Percentiles rank a stretch among this genome's conserved stretches.
phyloP scores from a whole-genome alignment of 371 early-diverging fungal genomes.

The Syncephalastrum monosporum region DNA sequence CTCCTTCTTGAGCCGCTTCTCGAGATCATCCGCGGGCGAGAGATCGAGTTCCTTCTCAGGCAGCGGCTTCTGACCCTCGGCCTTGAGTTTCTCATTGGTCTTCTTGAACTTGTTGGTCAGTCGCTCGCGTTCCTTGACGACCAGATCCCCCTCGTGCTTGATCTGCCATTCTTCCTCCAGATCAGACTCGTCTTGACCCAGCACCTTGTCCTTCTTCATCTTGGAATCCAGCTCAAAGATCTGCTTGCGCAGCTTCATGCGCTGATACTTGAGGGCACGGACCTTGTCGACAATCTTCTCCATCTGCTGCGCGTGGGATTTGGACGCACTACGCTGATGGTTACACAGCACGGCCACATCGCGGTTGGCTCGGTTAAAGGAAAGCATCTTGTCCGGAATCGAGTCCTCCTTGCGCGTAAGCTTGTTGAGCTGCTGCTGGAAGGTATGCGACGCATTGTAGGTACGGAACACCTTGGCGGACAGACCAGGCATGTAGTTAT shows the following conservation, averaged over 20 bases:
- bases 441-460: conserved; percentile 93
- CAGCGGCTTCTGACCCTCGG: conserved; percentile 50
- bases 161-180: conserved; percentile 82
- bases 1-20: conserved; percentile 46
- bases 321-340: conserved; percentile 91
- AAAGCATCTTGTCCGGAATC: conserved; percentile 83
- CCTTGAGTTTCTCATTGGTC: conserved; percentile 68
- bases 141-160: conserved; percentile 52
- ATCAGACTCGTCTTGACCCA: conserved; percentile 70
- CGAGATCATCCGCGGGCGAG: conserved; percentile 48
- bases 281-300: conserved; percentile 80
- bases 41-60: conserved; percentile 58
- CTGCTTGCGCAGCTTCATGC: conserved; percentile 64
- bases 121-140: conserved; percentile 64
- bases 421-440: conserved; percentile 82
- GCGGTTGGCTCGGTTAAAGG: conserved; percentile 96
- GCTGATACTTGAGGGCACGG: conserved; percentile 82
- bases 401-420: conserved; percentile 70
- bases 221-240: conserved; percentile 72
- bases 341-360: conserved; percentile 97
- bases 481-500: conserved; percentile 84
- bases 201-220: conserved; percentile 72
- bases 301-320: conserved; percentile 80
- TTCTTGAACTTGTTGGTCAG: conserved; percentile 64
- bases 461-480: conserved; percentile 99